These are phyloP conservation scores for Aureobasidium zeae DNA, from an alignment of 2,329 filamentous ascomycete species.

Conservation along the genomic window DNA sequence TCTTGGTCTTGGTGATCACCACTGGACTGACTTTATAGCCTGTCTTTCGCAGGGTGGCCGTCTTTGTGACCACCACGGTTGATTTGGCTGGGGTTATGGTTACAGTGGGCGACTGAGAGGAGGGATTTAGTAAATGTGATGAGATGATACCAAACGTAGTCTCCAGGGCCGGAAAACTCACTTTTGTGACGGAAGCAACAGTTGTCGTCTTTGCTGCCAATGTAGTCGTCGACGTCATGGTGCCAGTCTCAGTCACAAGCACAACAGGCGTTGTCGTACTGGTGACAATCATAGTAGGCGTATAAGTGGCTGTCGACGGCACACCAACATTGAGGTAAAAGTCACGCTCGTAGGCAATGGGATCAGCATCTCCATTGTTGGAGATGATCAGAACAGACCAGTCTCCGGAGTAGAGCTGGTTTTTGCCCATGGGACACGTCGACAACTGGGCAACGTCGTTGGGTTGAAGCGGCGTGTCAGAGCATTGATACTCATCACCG, in stretches of 20 bases:
- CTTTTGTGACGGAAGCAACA: constrained; percentile 12
- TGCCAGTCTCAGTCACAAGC: constrained; percentile 4
- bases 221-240: neutral
- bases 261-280: constrained; percentile 21
- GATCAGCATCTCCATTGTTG: constrained; percentile 36
- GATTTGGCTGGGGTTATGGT: constrained; percentile 18
- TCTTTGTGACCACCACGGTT: constrained; percentile 24
- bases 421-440: constrained; percentile 36
- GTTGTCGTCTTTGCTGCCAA: constrained; percentile 7
- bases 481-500: constrained; percentile 34
- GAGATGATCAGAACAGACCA: constrained; percentile 37
- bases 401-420: constrained; percentile 35
- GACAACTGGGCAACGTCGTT: constrained; percentile 32
- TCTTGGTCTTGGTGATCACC: constrained; percentile 24
- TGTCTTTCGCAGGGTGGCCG: constrained; percentile 24
- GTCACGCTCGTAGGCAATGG: constrained; percentile 39
- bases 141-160: too few species aligned
- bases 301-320: constrained; percentile 25
- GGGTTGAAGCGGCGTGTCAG: constrained; percentile 33
- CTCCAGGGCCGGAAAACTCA: too few species aligned
- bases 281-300: constrained; percentile 22
- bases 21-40: constrained; percentile 16
- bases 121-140: too few species aligned
- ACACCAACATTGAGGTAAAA: constrained; percentile 30
- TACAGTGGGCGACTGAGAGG: constrained; percentile 17